Percentiles rank a stretch among this genome's conserved stretches.
Conservation (phyloP, 2,329 filamentous ascomycete genomes). For the Thermoascus crustaceus region DNA sequence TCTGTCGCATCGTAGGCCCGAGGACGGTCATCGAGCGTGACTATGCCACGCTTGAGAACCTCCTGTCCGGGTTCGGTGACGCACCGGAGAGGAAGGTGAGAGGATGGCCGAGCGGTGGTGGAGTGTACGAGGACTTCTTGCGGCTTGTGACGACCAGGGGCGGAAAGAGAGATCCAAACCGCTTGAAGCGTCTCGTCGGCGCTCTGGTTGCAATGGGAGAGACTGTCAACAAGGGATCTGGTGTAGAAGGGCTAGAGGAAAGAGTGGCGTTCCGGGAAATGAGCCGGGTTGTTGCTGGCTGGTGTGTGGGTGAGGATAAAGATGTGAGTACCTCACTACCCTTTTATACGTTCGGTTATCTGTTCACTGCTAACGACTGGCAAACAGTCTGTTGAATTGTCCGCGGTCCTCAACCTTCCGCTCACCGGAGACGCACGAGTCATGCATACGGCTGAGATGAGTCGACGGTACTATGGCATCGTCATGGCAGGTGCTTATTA, state of each 20-base stretch:
- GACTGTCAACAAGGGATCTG: conserved; percentile 41
- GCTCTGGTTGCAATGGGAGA: conserved; percentile 38
- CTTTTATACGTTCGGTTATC: neutral
- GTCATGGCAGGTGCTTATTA: conserved; percentile 47
- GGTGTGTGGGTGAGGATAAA: conserved; percentile 53
- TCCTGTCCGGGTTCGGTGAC: conserved; percentile 63
- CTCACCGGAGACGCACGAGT: conserved; percentile 66
- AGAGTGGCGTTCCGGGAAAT: conserved; percentile 75
- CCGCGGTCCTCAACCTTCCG: conserved; percentile 33
- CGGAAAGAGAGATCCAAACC: conserved; percentile 33
- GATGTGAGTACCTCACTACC: conserved; percentile 40
- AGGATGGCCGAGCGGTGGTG: conserved; percentile 71
- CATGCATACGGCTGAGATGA: conserved; percentile 61
- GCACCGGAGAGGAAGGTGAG: conserved; percentile 53
- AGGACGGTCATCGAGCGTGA: conserved; percentile 73
- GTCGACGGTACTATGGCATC: conserved; percentile 59
- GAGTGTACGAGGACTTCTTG: conserved; percentile 64
- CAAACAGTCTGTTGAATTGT: conserved; percentile 26
- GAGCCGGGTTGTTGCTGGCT: conserved; percentile 61
- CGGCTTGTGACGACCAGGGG: conserved; percentile 37
- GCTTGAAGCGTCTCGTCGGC: conserved; percentile 39
- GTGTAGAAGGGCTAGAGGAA: conserved; percentile 48
- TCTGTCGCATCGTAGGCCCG: conserved; percentile 74
- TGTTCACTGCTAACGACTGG: conserved; percentile 7
- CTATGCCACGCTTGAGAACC: conserved; percentile 57